Evolutionary conservation across 495 filamentous ascomycete genomes (phyloP), one percentile per base, ranked within the genome.

Genomic region (Glarea lozoyensis): DNA sequence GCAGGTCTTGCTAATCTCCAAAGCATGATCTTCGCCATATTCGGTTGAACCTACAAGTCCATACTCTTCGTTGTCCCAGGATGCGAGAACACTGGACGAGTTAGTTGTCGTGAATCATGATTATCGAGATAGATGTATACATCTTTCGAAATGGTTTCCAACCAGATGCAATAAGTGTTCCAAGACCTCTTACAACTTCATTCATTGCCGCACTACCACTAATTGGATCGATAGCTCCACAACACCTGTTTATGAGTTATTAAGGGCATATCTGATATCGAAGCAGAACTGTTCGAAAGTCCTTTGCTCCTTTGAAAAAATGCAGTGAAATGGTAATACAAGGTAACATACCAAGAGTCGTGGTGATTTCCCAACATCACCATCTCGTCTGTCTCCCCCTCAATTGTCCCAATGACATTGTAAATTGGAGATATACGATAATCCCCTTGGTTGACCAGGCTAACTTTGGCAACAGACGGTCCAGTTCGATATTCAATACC

Each of bases 61-160:
- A 54, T 94, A 95, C 58, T 93, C 88, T 55, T 86, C 84, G 23
- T 78, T 90, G 53, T 97, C 90, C 90, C 90, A 96, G 52, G 80
- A 88, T 16, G 81, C 84, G 58, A 96, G 94, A 47, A 89, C 80
- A 48, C 42, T 44, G 18, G 29, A 13, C 3, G 2, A 10, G 10
- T 3, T 42, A 4, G 19, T n/a, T 21, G 19, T 25, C 17, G 16
- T 16, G 25, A 23, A 3, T 24, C 3, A 6, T 19, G 27, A 3
- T 32, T 25, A 7, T n/a, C 10, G 19, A 25, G 1, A n/a, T 5
- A 2, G 37, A 7, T 29, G 25, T 33, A 36, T 19, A 44, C 42
- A 97, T 88, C 10, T 84, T 93, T 13, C 90, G 79, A 2, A 86
- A 64, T 12, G 92, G 90, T 37, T 82, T 80, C 90, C 90, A 97